Evolutionary conservation across 805 yeast species (phyloP).

Genomic region (Tetrapisispora namnaoensis): DNA sequence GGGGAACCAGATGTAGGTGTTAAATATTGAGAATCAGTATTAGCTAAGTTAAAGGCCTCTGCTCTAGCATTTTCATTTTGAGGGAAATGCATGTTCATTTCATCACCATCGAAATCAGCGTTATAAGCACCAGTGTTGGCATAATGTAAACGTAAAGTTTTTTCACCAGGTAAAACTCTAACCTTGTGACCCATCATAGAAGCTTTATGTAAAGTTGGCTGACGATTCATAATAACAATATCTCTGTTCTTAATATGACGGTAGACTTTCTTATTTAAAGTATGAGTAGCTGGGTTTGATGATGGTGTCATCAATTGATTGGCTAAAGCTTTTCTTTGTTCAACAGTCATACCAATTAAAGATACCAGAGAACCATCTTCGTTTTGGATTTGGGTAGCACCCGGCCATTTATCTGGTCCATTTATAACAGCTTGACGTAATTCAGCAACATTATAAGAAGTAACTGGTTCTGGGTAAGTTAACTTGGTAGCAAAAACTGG

Average conservation of each 20-base stretch:
- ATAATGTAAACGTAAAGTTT: conserved; percentile 90
- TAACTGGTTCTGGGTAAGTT: conserved; percentile 98
- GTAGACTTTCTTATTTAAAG: conserved; percentile 81
- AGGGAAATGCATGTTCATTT: conserved; percentile 99
- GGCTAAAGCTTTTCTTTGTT: conserved; percentile 91
- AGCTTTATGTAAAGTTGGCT: conserved; percentile 97
- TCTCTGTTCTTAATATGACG: conserved; percentile 93
- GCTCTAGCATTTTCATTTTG: conserved; percentile 96
- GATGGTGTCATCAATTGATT: conserved; percentile 89
- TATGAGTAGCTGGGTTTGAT: conserved; percentile 43
- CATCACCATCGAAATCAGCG: conserved; percentile 99
- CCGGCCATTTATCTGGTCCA: conserved; percentile 98
- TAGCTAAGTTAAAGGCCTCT: conserved; percentile 89
- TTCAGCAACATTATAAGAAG: conserved; percentile 81
- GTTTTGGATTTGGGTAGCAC: conserved; percentile 91
- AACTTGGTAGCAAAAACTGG: conserved; percentile 94
- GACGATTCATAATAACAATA: conserved; percentile 96
- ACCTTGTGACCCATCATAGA: conserved; percentile 99
- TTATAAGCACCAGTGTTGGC: conserved; percentile 99
- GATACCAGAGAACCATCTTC: conserved; percentile 86
- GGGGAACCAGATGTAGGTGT: conserved; percentile 99
- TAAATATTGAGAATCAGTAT: conserved; percentile 93
- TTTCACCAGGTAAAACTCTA: conserved; percentile 93
- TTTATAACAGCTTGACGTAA: conserved; percentile 90
- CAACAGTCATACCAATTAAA: conserved; percentile 78